Evolutionary conservation across 169 alveolate genomes (phyloP), one percentile per base, ranked within the genome.

Genomic region (Toxoplasma gondii): DNA sequence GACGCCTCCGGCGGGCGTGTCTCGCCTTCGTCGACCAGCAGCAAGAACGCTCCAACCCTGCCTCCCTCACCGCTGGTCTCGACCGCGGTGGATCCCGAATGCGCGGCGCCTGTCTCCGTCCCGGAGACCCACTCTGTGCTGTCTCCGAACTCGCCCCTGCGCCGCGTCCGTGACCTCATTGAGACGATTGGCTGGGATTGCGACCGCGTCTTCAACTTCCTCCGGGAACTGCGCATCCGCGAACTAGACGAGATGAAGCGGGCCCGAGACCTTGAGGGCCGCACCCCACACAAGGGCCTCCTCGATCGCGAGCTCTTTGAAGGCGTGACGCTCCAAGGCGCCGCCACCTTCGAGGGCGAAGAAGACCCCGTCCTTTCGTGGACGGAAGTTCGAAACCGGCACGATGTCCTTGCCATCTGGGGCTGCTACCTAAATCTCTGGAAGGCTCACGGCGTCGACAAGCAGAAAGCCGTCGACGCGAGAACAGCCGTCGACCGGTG

Each of bases 371-470:
- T 38, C 91, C 87, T 36, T 54, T 78, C 88, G 84, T 92, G 94
- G 94, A n/a, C 45, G 12, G 92, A 43, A 31, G 92, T 83, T 34
- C 64, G 94, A 22, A 84, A 88, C 74, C 64, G 94, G 27, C 80
- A 39, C n/a, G 94, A 92, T 27, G 45, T 92, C n/a, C 88, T 82
- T 49, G 84, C 83, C 36, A 38, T 92, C 53, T 92, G 94, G 94
- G 94, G 94, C 58, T 82, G 82, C 69, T 92, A 92, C 74, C 49
- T 70, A 4, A 92, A 92, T 64, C 70, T 67, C 38, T 92, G 94
- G 94, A 92, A 92, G 78, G 87, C 94, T 10, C 36, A 54, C 45
- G 94, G 94, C 54, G 78, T 92, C 39, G 91, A 84, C 78, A 44
- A 84, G 70, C 94, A 58, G 49, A 69, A 88, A 31, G 81, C 82